phyloP scores from a whole-genome alignment of 2,329 filamentous ascomycete genomes.

The Paecilomyces formosus region DNA sequence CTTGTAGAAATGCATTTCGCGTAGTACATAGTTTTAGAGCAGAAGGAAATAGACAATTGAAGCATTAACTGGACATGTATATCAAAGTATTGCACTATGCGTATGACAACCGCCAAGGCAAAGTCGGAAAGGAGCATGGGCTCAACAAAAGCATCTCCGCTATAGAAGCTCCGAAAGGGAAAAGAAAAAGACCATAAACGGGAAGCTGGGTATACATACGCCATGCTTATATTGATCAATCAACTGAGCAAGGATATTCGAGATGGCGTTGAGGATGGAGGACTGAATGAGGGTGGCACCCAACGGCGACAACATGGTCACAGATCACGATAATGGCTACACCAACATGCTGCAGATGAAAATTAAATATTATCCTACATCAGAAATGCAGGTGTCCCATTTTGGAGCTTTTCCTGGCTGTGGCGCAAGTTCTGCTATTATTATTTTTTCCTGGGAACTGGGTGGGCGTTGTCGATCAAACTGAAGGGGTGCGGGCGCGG shows the following conservation, averaged over 20 bases:
- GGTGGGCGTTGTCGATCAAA: not conserved
- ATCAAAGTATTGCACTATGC: not conserved
- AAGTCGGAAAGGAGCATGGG: no score
- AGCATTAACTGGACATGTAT: not conserved
- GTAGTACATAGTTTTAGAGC: not conserved
- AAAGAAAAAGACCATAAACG: not conserved
- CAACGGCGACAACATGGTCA: slow-evolving; percentile 17
- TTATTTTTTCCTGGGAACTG: not conserved
- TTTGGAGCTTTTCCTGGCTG: not conserved
- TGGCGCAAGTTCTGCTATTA: not conserved
- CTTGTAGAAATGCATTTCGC: not conserved
- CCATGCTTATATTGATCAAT: slow-evolving; percentile 28
- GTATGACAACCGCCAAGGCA: not conserved
- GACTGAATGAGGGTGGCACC: slow-evolving; percentile 29
- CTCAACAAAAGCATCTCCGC: no score
- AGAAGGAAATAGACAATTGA: not conserved
- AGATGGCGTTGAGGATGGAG: slow-evolving; percentile 29
- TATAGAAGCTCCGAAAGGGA: not conserved
- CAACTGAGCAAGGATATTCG: slow-evolving; percentile 30
- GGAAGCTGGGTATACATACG: slow-evolving; percentile 14
- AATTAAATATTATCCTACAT: not conserved
- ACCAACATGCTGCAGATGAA: not conserved
- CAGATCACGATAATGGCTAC: not conserved
- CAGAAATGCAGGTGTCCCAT: not conserved
- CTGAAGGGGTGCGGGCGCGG: not conserved